Base-by-base conservation (phyloP, 495 filamentous ascomycete genomes). In the Hypoxylon crocopeplum region DNA sequence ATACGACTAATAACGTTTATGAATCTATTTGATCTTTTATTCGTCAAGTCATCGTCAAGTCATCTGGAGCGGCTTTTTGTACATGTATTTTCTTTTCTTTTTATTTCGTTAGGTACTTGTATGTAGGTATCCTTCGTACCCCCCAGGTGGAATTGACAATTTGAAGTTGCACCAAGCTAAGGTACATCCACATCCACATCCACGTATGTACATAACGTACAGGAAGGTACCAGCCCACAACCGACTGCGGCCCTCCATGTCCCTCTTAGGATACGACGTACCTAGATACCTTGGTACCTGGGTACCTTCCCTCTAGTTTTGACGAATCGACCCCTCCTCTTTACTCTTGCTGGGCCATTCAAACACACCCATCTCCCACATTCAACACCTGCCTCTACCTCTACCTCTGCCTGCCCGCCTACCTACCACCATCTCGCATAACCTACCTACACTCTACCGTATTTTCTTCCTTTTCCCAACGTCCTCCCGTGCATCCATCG, bases 361-460 rank as follows among this genome's bases (percentile, higher is more conserved):
- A 64, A 59, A 64, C 55, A 64, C 54, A 59, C 40, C 55, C 46
- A 36, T 59, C 51, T 64, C 61, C 55, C 61, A 64, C 59, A 56
- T 48, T 57, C 59, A 57, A 33, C 52, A 56, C 50, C 47, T 56
- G 19, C 38, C 39, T 12, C 39, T 54, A 25, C 38, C 48, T 42
- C 10, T 7, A 6, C n/a, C 1, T 11, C 2, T 21, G 33, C 46
- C 46, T 49, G 42, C 51, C 21, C 13, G 1, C 27, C 29, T 44
- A 44, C 40, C 41, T 45, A 42, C 48, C 38, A n/a, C n/a, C n/a
- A n/a, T n/a, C n/a, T n/a, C n/a, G n/a, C n/a, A 51, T 47, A 30
- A 47, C 42, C 27, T 29, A 21, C 38, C 27, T 49, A 40, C 38
- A 20, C 39, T 38, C 46, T 37, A 37, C 29, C 59, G 53, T 57